Evolutionary conservation across 306 rosid species (phyloP).

Genomic region (cucumber (Cucumis sativus)): Cucumber_9930_V3 NC_026657.2:10930001-10930500

Average conservation of each 20-base stretch:
- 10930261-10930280: background rate
- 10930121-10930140: slow-evolving; percentile 85
- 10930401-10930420: background rate
- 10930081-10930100: slow-evolving; percentile 77
- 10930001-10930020: slow-evolving; percentile 54
- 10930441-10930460: background rate
- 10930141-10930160: slow-evolving; percentile 97
- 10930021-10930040: slow-evolving; percentile 89
- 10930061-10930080: slow-evolving; percentile 85
- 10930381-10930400: background rate
- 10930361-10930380: background rate
- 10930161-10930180: slow-evolving; percentile 33
- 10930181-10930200: background rate
- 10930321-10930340: background rate
- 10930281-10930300: background rate
- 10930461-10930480: background rate
- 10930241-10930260: background rate
- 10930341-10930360: background rate
- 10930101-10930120: slow-evolving; percentile 78
- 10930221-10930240: background rate
- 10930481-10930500: background rate
- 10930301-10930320: background rate
- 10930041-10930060: slow-evolving; percentile 85
- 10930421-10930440: background rate
- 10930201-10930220: background rate